A percentile compares a stretch with the other conserved stretches of the same genome.
These are phyloP conservation scores for Fagus crenata DNA, from an alignment of 306 rosid species.

Conservation along the genomic window DNA sequence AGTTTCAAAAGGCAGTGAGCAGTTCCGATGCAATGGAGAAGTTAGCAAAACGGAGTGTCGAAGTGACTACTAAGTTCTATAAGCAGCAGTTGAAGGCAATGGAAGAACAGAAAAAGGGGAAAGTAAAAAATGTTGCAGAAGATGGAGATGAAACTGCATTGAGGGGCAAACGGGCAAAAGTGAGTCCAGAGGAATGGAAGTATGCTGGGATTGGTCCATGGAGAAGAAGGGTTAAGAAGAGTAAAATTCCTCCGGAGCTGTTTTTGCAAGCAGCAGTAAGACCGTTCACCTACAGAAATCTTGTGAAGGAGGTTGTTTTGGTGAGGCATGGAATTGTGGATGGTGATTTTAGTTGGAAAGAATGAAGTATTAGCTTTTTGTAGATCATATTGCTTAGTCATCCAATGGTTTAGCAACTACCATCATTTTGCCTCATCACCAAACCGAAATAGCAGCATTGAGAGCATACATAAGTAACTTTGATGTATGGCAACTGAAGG, in stretches of 20 bases:
- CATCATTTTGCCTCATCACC: too few species aligned
- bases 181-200: constrained; percentile 79
- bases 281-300: constrained; percentile 71
- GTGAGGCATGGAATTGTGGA: constrained; percentile 90
- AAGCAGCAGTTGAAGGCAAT: constrained; percentile 34
- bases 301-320: constrained; percentile 89
- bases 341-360: constrained; percentile 61
- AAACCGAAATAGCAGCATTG: background rate
- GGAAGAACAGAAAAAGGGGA: constrained; percentile 26
- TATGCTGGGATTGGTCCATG: constrained; percentile 69
- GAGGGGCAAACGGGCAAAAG: constrained; percentile 75
- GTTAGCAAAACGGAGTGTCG: constrained; percentile 41
- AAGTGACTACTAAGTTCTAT: constrained; percentile 28
- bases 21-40: constrained; percentile 76
- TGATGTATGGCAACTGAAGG: background rate
- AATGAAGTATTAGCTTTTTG: constrained; percentile 24
- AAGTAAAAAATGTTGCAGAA: constrained; percentile 1
- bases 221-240: constrained; percentile 72
- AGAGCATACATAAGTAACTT: too few species aligned
- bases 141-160: constrained; percentile 64
- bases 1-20: constrained; percentile 52
- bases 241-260: constrained; percentile 75
- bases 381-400: too few species aligned
- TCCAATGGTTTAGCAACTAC: too few species aligned
- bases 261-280: constrained; percentile 76